Conservation (phyloP, 345 rosid genomes). For the Hypericum perforatum region DNA sequence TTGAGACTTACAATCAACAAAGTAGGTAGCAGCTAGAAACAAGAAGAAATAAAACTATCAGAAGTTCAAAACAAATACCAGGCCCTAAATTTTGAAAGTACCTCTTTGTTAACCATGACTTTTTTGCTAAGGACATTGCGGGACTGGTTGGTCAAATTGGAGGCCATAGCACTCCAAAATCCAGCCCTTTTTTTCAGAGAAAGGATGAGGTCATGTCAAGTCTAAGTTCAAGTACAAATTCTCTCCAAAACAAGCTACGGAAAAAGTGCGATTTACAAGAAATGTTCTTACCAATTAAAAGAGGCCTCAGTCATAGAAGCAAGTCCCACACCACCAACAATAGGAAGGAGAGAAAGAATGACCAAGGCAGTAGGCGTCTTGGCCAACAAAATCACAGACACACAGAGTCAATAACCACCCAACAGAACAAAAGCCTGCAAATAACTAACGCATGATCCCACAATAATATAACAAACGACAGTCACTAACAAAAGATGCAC, state of each 20-base stretch:
- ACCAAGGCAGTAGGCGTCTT: constrained; percentile 87
- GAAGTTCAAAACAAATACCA: background rate
- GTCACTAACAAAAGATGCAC: constrained; percentile 5
- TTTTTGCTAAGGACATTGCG: constrained; percentile 91
- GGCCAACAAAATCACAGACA: background rate
- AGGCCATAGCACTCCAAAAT: constrained; percentile 88
- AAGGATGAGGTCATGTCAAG: background rate
- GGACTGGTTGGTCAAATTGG: constrained; percentile 76
- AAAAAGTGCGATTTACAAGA: too few species aligned
- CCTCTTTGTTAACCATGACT: constrained; percentile 95
- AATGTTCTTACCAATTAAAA: constrained; percentile 64
- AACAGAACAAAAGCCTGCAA: background rate
- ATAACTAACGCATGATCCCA: too few species aligned
- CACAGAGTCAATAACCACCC: background rate
- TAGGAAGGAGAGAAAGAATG: constrained; percentile 76
- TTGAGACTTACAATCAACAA: background rate
- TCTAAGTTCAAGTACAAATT: background rate
- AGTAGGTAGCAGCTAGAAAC: background rate
- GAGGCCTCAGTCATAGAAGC: constrained; percentile 91
- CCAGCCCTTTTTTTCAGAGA: constrained; percentile 50
- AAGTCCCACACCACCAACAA: constrained; percentile 92
- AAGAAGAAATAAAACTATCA: background rate
- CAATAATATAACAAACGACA: too few species aligned
- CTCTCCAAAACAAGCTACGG: background rate
- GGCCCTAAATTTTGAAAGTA: constrained; percentile 17